Percentiles rank a stretch among this genome's conserved stretches.
These are phyloP conservation scores for Rhinocladiella mackenziei DNA, from an alignment of 2,329 filamentous ascomycete species.

Conservation along the genomic window DNA sequence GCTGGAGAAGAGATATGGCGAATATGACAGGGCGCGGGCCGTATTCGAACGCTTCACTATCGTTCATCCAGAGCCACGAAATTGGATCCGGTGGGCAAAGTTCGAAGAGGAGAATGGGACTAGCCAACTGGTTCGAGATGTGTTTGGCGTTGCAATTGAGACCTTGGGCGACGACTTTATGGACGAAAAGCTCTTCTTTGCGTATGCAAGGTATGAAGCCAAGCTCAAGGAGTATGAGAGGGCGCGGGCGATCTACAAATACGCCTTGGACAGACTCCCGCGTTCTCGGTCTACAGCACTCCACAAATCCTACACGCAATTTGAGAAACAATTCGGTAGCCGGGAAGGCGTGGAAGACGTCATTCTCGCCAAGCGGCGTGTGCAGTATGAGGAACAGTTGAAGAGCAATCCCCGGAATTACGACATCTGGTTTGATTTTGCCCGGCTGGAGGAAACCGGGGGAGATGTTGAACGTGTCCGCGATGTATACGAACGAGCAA, in stretches of 20 bases:
- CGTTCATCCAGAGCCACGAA: conserved; percentile 88
- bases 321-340: conserved; percentile 97
- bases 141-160: conserved; percentile 84
- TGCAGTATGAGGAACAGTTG: conserved; percentile 90
- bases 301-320: conserved; percentile 93
- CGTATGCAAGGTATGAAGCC: conserved; percentile 90
- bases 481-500: conserved; percentile 91
- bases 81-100: conserved; percentile 98
- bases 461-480: conserved; percentile 78
- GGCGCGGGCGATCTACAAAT: conserved; percentile 92
- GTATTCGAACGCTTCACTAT: conserved; percentile 89
- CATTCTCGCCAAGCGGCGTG: conserved; percentile 85
- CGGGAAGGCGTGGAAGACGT: conserved; percentile 91
- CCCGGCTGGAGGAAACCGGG: conserved; percentile 79
- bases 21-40: conserved; percentile 82
- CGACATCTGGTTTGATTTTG: conserved; percentile 95
- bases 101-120: conserved; percentile 97
- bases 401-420: conserved; percentile 96
- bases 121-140: conserved; percentile 83
- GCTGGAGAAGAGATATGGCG: conserved; percentile 89
- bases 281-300: conserved; percentile 78
- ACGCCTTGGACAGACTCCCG: conserved; percentile 85
- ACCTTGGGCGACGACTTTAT: conserved; percentile 90
- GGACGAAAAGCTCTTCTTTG: conserved; percentile 92
- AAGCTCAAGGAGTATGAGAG: conserved; percentile 95